A percentile compares a stretch with the other conserved stretches of the same genome.
phyloP scores from a whole-genome alignment of 1,284 basidiomycete species.

The Ustilago loliicola region DNA sequence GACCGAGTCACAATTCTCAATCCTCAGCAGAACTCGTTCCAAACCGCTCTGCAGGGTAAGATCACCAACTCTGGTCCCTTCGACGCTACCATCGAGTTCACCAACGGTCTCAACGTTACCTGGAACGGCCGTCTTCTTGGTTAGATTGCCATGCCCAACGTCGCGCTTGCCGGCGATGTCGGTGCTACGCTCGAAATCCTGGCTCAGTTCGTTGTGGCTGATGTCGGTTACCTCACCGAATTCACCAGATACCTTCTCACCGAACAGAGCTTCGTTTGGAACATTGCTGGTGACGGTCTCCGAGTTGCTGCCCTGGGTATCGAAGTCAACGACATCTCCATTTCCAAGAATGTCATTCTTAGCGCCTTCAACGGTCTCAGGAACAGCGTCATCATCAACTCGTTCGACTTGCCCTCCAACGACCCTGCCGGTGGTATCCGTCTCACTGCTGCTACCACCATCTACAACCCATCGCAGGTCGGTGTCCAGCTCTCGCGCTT shows the following conservation, averaged over 20 bases:
- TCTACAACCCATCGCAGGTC: constrained; percentile 82
- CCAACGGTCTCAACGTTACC: constrained; percentile 76
- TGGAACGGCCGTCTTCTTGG: constrained; percentile 78
- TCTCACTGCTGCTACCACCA: constrained; percentile 77
- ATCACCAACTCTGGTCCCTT: constrained; percentile 84
- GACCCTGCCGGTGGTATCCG: constrained; percentile 83
- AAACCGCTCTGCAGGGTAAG: constrained; percentile 77
- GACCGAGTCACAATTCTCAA: constrained; percentile 58
- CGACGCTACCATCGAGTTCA: constrained; percentile 80
- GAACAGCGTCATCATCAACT: constrained; percentile 77
- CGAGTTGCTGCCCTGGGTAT: constrained; percentile 73
- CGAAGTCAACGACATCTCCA: constrained; percentile 75
- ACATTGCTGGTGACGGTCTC: constrained; percentile 79
- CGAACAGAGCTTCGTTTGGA: constrained; percentile 80
- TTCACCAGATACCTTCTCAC: constrained; percentile 80
- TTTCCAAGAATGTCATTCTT: constrained; percentile 78
- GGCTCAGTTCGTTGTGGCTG: constrained; percentile 77
- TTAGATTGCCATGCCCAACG: constrained; percentile 77
- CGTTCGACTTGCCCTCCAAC: constrained; percentile 80
- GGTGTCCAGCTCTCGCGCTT: constrained; percentile 79
- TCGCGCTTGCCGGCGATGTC: constrained; percentile 73
- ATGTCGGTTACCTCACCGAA: constrained; percentile 76
- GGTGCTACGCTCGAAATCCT: constrained; percentile 77
- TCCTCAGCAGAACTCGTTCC: constrained; percentile 75
- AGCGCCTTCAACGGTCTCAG: constrained; percentile 81